phyloP scores from a whole-genome alignment of 2,329 filamentous ascomycete species.

The Venturia aucupariae region DNA sequence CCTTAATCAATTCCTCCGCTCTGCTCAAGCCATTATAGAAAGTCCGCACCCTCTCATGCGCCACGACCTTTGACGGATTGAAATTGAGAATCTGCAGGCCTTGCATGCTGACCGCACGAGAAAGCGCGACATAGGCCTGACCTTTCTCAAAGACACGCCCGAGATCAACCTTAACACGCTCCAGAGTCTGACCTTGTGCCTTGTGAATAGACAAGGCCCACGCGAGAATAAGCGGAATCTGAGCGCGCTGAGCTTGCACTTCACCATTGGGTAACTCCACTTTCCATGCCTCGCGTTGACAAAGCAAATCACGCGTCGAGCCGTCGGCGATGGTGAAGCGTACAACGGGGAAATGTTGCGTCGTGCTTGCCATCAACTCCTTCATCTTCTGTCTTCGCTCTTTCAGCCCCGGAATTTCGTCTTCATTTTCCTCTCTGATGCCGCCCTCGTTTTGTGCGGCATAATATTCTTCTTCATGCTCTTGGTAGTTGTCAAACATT shows the following conservation, averaged over 20 bases:
- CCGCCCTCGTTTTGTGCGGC: slow-evolving; percentile 38
- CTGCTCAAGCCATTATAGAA: slow-evolving; percentile 81
- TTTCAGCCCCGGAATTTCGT: slow-evolving; percentile 25
- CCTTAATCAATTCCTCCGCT: slow-evolving; percentile 42
- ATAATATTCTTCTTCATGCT: slow-evolving; percentile 48
- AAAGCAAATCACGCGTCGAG: slow-evolving; percentile 64
- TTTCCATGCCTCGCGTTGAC: slow-evolving; percentile 87
- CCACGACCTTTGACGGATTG: slow-evolving; percentile 85
- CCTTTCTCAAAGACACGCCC: slow-evolving; percentile 93
- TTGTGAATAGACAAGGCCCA: slow-evolving; percentile 99
- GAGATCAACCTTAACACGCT: slow-evolving; percentile 88
- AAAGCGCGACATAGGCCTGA: slow-evolving; percentile 93
- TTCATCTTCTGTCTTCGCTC: slow-evolving; percentile 36
- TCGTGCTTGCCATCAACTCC: slow-evolving; percentile 37
- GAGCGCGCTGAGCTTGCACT: slow-evolving; percentile 73
- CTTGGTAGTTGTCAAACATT: slow-evolving; percentile 49
- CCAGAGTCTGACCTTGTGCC: slow-evolving; percentile 88
- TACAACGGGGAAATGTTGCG: slow-evolving; percentile 68
- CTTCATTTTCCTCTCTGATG: slow-evolving; percentile 30
- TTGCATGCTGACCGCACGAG: slow-evolving; percentile 77
- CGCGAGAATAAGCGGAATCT: slow-evolving; percentile 76
- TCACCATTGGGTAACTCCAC: slow-evolving; percentile 94
- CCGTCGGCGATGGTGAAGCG: slow-evolving; percentile 75
- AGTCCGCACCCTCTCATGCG: slow-evolving; percentile 72
- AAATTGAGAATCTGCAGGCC: slow-evolving; percentile 86